Evolutionary conservation across 495 filamentous ascomycete genomes (phyloP).

Genomic region (Penicillium coprophilum): DNA sequence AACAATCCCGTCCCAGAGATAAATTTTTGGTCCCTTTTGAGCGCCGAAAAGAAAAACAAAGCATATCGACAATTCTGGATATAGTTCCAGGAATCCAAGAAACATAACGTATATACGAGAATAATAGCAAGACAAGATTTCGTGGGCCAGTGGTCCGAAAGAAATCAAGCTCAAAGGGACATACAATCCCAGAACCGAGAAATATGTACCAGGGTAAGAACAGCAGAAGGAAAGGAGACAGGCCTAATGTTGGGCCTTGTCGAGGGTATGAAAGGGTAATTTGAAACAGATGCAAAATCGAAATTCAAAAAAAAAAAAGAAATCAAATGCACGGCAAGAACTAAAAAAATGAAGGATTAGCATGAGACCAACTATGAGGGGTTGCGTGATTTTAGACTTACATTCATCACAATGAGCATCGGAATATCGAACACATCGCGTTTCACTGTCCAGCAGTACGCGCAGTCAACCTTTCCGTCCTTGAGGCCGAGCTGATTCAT

Average conservation of each 20-base stretch:
- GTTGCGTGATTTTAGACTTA: conserved; percentile 49
- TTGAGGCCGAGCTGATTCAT: conserved; percentile 72
- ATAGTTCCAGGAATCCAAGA: not conserved
- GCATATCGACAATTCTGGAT: conserved; percentile 13
- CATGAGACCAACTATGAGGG: not conserved
- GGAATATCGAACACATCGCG: conserved; percentile 97
- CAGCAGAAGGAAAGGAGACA: conserved; percentile 15
- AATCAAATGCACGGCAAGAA: conserved; percentile 52
- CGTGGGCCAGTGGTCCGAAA: conserved; percentile 7
- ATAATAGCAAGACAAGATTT: not conserved
- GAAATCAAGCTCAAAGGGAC: conserved; percentile 22
- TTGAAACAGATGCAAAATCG: conserved; percentile 11
- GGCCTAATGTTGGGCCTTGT: conserved; percentile 9
- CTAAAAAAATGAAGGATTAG: conserved; percentile 23
- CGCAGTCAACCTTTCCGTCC: conserved; percentile 91
- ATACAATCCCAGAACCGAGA: conserved; percentile 28
- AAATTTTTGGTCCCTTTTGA: conserved; percentile 29
- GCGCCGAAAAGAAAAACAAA: conserved; percentile 24
- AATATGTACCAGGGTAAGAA: conserved; percentile 26
- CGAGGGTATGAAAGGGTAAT: conserved; percentile 25
- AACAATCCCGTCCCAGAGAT: conserved; percentile 25
- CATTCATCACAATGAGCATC: conserved; percentile 97
- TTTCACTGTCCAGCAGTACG: conserved; percentile 94
- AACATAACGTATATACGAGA: conserved; percentile 11
- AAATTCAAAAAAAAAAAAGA: conserved; percentile 10